These are phyloP conservation scores for Leptodontidium sp. DNA, from an alignment of 2,329 filamentous ascomycete genomes.

Conservation along the genomic window DNA sequence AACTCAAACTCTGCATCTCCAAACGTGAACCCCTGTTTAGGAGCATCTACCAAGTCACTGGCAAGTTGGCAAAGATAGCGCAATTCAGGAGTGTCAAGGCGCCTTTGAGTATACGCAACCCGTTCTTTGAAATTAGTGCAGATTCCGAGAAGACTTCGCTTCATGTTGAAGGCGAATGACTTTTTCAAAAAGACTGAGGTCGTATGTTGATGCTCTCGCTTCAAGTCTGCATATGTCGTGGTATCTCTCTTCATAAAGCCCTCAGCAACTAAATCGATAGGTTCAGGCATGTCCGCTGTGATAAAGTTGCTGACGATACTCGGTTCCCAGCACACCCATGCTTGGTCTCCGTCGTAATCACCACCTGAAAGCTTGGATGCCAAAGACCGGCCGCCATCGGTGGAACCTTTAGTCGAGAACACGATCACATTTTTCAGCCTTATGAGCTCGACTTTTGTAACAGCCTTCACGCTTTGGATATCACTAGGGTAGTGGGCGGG, in stretches of 20 bases:
- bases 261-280: conserved; percentile 54
- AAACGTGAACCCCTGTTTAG: no score
- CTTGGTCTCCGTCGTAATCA: conserved; percentile 81
- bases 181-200: no score
- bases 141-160: no score
- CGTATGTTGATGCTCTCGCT: no score
- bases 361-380: conserved; percentile 79
- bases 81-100: no score
- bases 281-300: conserved; percentile 61
- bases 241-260: conserved; percentile 53
- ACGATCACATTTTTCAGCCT: conserved; percentile 81
- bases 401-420: conserved; percentile 66
- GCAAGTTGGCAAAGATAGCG: no score
- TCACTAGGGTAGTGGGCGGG: conserved; percentile 76
- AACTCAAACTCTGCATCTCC: no score
- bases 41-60: no score
- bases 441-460: conserved; percentile 65
- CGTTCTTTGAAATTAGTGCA: conserved; percentile 13
- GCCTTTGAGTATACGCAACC: no score
- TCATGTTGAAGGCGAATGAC: no score
- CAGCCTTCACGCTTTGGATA: conserved; percentile 71
- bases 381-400: conserved; percentile 59
- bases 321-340: conserved; percentile 80
- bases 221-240: no score
- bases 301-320: conserved; percentile 70